phyloP scores from a whole-genome alignment of 371 early-diverging fungal species.

The Basidiobolus meristosporus region DNA sequence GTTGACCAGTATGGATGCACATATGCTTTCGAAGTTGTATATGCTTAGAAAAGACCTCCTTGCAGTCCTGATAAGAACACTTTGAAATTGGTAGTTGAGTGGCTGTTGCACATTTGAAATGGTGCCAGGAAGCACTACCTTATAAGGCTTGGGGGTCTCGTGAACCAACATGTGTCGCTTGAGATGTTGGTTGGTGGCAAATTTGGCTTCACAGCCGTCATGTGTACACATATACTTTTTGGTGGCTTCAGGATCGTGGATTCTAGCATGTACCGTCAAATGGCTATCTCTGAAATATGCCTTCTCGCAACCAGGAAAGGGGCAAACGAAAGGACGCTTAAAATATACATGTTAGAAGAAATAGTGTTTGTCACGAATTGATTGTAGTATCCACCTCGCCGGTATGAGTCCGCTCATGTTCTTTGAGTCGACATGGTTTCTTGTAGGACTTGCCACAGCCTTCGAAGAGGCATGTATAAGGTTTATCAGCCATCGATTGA shows the following conservation, averaged over 20 bases:
- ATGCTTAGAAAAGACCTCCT: conserved; percentile 25
- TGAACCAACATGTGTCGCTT: conserved; percentile 21
- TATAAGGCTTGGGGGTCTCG: conserved; percentile 11
- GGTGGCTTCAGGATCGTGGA: conserved; percentile 18
- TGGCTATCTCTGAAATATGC: conserved; percentile 27
- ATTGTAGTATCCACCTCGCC: conserved; percentile 24
- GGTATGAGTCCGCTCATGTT: conserved; percentile 34
- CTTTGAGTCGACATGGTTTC: conserved; percentile 23
- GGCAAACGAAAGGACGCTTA: conserved; percentile 35
- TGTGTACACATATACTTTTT: conserved; percentile 15
- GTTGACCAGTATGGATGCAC: conserved; percentile 18
- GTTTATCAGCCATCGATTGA: not conserved
- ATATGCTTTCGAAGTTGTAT: conserved; percentile 28
- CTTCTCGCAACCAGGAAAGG: conserved; percentile 25
- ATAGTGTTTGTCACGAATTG: conserved; percentile 3
- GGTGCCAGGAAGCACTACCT: conserved; percentile 9
- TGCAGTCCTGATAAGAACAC: conserved; percentile 30
- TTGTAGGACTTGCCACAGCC: conserved; percentile 28
- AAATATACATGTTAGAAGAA: too few relatives aligned
- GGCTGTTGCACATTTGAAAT: not conserved
- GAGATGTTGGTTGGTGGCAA: conserved; percentile 17
- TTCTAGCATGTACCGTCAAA: conserved; percentile 26
- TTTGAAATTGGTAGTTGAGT: conserved; percentile 3
- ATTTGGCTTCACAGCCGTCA: conserved; percentile 13
- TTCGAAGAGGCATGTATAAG: conserved; percentile 6